These are phyloP conservation scores for Kuraishia borneana DNA, from an alignment of 805 yeast species.

Conservation along the genomic window DNA sequence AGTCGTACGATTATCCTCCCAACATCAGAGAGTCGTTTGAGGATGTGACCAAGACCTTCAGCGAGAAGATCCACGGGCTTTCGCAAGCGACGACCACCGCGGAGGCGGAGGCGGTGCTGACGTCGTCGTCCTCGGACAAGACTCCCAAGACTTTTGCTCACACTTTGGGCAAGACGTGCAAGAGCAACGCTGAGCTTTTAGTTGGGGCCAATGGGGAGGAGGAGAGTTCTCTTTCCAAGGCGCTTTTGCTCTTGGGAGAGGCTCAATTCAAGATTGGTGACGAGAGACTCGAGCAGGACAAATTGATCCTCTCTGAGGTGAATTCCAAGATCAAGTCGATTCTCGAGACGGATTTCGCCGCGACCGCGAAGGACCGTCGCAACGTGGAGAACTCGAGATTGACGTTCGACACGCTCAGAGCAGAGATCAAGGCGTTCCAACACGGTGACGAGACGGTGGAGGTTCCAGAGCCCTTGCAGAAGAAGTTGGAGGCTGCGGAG, in stretches of 20 bases:
- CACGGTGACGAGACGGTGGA: constrained; percentile 25
- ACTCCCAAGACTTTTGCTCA: constrained; percentile 68
- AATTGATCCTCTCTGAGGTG: constrained; percentile 45
- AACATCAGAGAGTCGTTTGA: constrained; percentile 55
- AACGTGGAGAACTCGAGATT: constrained; percentile 61
- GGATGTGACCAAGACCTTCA: constrained; percentile 48
- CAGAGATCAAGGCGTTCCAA: constrained; percentile 33
- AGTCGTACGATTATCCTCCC: constrained; percentile 78
- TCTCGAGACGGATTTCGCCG: constrained; percentile 47
- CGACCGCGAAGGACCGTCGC: constrained; percentile 49
- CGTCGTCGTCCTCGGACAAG: constrained; percentile 16
- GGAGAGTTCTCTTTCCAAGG: constrained; percentile 29
- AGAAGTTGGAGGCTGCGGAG: constrained; percentile 46
- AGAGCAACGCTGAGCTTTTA: constrained; percentile 35
- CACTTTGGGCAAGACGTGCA: constrained; percentile 49
- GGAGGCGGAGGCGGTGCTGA: constrained; percentile 50
- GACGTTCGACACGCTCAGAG: constrained; percentile 58
- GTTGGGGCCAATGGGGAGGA: constrained; percentile 13
- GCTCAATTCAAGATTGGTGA: constrained; percentile 53
- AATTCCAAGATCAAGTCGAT: constrained; percentile 42
- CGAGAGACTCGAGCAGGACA: constrained; percentile 62
- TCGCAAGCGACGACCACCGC: constrained; percentile 55
- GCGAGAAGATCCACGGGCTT: constrained; percentile 45
- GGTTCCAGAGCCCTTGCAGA: constrained; percentile 37
- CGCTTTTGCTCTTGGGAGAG: constrained; percentile 42